A percentile compares a stretch with the other conserved stretches of the same genome.
These are phyloP conservation scores for Sesbania bispinosa DNA, from an alignment of 306 rosid genomes.

Conservation along the genomic window DNA sequence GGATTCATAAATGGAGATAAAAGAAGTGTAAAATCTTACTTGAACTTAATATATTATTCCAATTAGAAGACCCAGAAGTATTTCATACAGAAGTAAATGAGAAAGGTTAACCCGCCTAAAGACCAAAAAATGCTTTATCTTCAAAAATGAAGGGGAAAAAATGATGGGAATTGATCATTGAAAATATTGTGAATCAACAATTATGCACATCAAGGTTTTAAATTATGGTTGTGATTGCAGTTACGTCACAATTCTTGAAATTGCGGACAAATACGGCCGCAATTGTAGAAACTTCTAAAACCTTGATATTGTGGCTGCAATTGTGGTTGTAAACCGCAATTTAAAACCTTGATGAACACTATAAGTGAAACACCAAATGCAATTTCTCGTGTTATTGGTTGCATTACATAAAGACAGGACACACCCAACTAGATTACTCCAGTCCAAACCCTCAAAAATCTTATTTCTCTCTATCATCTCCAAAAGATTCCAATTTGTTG, in stretches of 20 bases:
- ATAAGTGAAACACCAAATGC: neutral
- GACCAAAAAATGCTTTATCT: neutral
- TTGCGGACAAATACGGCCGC: no score
- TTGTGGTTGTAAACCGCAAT: no score
- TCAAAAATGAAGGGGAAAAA: neutral
- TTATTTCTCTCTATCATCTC: slow-evolving; percentile 1
- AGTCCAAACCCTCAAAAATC: neutral
- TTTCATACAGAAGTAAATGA: neutral
- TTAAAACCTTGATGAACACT: no score
- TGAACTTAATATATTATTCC: neutral
- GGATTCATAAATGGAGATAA: neutral
- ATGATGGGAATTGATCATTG: neutral
- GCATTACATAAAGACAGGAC: neutral
- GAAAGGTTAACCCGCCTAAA: slow-evolving; percentile 1
- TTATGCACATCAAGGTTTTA: no score
- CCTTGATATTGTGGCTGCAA: no score
- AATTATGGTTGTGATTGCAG: no score
- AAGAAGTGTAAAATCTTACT: neutral
- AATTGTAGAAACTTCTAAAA: no score
- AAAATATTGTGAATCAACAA: neutral
- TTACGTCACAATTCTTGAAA: no score
- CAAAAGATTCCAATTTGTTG: neutral
- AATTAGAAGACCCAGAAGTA: neutral
- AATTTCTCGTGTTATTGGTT: neutral
- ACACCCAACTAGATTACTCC: neutral